phyloP scores from a whole-genome alignment of 1,284 basidiomycete genomes.

The Leucocoprinus gongylophorus region DNA sequence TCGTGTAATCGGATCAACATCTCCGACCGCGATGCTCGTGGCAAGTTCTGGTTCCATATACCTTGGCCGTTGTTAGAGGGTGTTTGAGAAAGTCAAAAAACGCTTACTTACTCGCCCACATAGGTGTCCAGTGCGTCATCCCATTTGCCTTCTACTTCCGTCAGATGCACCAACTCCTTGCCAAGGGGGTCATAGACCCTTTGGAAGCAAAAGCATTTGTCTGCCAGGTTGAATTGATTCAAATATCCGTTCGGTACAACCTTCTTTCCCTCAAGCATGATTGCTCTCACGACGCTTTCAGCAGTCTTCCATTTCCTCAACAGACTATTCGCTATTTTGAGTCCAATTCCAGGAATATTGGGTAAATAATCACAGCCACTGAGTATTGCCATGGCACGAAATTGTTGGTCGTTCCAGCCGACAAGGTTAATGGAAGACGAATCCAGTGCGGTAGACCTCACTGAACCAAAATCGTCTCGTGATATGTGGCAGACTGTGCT shows the following conservation, averaged over 20 bases:
- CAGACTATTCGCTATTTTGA: conserved; percentile 90
- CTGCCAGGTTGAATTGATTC: conserved; percentile 69
- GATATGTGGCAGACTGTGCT: conserved; percentile 76
- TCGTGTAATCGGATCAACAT: conserved; percentile 71
- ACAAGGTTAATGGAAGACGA: conserved; percentile 55
- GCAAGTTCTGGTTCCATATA: conserved; percentile 54
- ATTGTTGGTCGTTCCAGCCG: conserved; percentile 87
- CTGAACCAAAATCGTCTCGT: conserved; percentile 69
- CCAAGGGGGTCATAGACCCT: conserved; percentile 80
- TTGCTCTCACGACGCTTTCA: conserved; percentile 77
- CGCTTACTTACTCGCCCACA: conserved; percentile 61
- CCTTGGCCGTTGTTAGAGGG: conserved; percentile 30
- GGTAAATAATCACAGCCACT: conserved; percentile 97
- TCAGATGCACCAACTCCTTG: conserved; percentile 64
- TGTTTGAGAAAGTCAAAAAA: not conserved
- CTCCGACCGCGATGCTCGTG: conserved; percentile 65
- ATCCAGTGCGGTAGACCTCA: conserved; percentile 46
- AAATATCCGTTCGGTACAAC: conserved; percentile 73
- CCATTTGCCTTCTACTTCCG: conserved; percentile 47
- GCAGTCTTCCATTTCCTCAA: conserved; percentile 82
- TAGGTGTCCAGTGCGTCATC: conserved; percentile 61
- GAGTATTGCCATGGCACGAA: conserved; percentile 93
- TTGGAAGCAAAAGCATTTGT: conserved; percentile 93
- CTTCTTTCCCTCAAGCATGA: conserved; percentile 84
- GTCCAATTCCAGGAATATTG: conserved; percentile 87